These are phyloP conservation scores for Athelia sp. DNA, from an alignment of 1,284 basidiomycete genomes.

Conservation along the genomic window DNA sequence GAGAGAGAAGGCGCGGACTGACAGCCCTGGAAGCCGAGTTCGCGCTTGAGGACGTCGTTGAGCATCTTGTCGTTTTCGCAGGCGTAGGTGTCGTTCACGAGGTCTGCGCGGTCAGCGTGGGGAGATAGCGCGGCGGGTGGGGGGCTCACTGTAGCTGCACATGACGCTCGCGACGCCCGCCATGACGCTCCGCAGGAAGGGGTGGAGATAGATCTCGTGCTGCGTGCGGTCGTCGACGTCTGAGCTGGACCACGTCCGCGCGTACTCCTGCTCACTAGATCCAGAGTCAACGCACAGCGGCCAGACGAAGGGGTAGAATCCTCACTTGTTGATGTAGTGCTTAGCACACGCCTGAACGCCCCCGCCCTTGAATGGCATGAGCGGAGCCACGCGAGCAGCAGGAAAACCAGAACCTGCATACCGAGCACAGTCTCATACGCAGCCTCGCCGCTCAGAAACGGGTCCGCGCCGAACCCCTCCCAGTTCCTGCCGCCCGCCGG, in stretches of 20 bases:
- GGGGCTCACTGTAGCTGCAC: conserved; percentile 59
- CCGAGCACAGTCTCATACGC: conserved; percentile 60
- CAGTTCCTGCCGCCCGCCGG: conserved; percentile 74
- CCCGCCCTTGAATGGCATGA: conserved; percentile 66
- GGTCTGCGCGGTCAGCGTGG: conserved; percentile 30
- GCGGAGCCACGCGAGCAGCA: conserved; percentile 54
- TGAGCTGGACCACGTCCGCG: conserved; percentile 47
- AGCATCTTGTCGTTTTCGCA: conserved; percentile 75
- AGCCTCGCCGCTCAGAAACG: conserved; percentile 69
- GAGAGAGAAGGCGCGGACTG: conserved; percentile 14
- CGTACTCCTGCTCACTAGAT: conserved; percentile 62
- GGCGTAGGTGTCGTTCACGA: conserved; percentile 74
- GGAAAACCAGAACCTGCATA: neutral
- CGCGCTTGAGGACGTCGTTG: conserved; percentile 76
- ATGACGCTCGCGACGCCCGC: conserved; percentile 75
- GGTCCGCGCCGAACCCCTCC: conserved; percentile 82
- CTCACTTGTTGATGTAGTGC: conserved; percentile 67
- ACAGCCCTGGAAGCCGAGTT: conserved; percentile 79
- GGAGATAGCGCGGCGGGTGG: neutral
- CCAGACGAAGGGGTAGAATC: neutral
- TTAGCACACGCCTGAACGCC: conserved; percentile 80
- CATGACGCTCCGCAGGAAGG: conserved; percentile 72
- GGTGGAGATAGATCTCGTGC: conserved; percentile 70
- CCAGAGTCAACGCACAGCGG: neutral
- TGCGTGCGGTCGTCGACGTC: conserved; percentile 76